Conservation (phyloP, 2,329 filamentous ascomycete species). For the Trichoderma pleuroti region DNA sequence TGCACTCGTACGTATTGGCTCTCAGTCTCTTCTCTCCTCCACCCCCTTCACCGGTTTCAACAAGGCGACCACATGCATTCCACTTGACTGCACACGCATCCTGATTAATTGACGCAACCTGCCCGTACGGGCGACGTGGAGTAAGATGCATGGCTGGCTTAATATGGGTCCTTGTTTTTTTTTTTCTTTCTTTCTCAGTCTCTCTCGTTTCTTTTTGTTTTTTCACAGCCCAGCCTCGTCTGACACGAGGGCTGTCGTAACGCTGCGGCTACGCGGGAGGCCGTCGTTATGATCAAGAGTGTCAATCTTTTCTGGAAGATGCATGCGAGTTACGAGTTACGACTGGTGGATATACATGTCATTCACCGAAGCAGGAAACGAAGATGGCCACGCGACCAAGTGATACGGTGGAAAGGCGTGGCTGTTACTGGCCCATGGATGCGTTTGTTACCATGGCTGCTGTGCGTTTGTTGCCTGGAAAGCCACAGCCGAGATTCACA, state of each 20-base stretch:
- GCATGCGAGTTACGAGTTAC: neutral
- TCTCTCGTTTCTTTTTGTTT: neutral
- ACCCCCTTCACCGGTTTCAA: neutral
- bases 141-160: conserved; percentile 11
- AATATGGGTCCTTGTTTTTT: conserved; percentile 23
- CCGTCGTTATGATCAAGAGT: neutral
- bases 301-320: neutral
- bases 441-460: neutral
- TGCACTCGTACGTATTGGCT: neutral
- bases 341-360: neutral
- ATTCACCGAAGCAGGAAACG: neutral
- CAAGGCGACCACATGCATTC: neutral
- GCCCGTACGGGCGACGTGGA: conserved; percentile 2
- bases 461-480: neutral
- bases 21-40: neutral
- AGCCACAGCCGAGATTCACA: neutral
- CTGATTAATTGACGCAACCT: neutral
- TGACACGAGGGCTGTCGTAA: neutral
- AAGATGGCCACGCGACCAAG: neutral
- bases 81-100: neutral
- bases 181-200: conserved; percentile 22
- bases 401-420: neutral
- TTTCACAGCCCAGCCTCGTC: conserved; percentile 23
- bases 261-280: neutral
- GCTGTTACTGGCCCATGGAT: neutral